Conservation (phyloP, 2,329 filamentous ascomycete species). For the Fusarium sp. region DNA sequence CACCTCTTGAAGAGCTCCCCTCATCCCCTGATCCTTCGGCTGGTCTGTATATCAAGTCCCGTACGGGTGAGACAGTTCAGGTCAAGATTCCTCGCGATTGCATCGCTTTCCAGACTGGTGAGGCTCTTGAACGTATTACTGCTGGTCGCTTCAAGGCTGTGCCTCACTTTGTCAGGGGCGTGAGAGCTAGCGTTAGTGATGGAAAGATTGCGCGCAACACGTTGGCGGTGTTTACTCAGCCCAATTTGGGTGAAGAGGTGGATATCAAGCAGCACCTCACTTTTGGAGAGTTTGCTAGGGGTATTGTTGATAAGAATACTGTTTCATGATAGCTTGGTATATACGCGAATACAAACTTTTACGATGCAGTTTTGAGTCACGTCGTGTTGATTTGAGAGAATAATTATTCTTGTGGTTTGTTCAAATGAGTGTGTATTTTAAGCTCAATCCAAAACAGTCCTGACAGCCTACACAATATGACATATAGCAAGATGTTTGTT, state of each 20-base stretch:
- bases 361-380: neutral
- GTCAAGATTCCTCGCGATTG: slow-evolving; percentile 91
- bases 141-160: slow-evolving; percentile 92
- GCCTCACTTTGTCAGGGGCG: slow-evolving; percentile 91
- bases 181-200: slow-evolving; percentile 63
- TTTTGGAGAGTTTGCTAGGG: slow-evolving; percentile 80
- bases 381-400: too few relatives aligned
- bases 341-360: neutral
- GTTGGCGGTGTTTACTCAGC: slow-evolving; percentile 95
- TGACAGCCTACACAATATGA: neutral
- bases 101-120: slow-evolving; percentile 95
- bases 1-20: slow-evolving; percentile 74
- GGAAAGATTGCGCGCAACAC: slow-evolving; percentile 81
- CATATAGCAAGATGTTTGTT: neutral
- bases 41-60: slow-evolving; percentile 93
- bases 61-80: slow-evolving; percentile 84
- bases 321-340: slow-evolving; percentile 49
- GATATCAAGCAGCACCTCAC: slow-evolving; percentile 73
- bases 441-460: neutral
- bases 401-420: neutral
- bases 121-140: slow-evolving; percentile 91
- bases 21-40: slow-evolving; percentile 83
- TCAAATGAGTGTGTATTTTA: neutral
- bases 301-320: slow-evolving; percentile 68
- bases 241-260: slow-evolving; percentile 84